A percentile compares a stretch with the other conserved stretches of the same genome.
phyloP scores from a whole-genome alignment of 1,284 basidiomycete species.

The Rhodofomes roseus region DNA sequence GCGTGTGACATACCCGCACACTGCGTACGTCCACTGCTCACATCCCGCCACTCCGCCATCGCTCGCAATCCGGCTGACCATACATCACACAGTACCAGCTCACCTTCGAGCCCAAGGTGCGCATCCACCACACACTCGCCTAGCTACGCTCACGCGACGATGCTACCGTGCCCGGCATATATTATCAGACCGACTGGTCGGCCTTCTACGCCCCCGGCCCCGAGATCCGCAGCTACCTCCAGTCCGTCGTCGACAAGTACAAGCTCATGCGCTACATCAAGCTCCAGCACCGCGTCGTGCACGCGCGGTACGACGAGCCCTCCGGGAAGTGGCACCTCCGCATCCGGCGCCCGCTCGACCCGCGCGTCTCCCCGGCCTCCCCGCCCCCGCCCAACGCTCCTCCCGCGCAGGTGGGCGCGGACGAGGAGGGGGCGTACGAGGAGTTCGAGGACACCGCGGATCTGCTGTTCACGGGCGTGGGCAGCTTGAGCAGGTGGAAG shows the following conservation, averaged over 20 bases:
- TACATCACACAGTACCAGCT: slow-evolving; percentile 51
- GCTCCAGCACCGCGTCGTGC: slow-evolving; percentile 47
- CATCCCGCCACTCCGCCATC: background rate
- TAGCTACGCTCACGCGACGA: background rate
- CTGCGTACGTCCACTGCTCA: background rate
- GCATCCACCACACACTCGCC: too few relatives aligned
- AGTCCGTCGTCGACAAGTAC: slow-evolving; percentile 55
- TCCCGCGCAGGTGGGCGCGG: too few relatives aligned
- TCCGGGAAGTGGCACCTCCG: slow-evolving; percentile 52
- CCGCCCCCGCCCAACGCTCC: background rate
- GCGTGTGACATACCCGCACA: slow-evolving; percentile 9
- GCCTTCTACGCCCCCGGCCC: slow-evolving; percentile 54
- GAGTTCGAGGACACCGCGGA: slow-evolving; percentile 50
- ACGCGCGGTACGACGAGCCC: slow-evolving; percentile 47
- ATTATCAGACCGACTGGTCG: slow-evolving; percentile 49
- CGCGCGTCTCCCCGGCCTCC: background rate
- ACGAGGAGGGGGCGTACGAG: slow-evolving; percentile 29
- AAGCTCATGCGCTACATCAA: slow-evolving; percentile 50
- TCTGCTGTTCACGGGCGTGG: slow-evolving; percentile 49
- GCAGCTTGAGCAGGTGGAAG: slow-evolving; percentile 47
- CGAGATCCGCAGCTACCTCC: slow-evolving; percentile 53
- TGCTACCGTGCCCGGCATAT: too few relatives aligned
- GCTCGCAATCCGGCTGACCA: background rate
- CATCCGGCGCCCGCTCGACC: slow-evolving; percentile 27
- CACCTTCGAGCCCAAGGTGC: slow-evolving; percentile 52